A percentile compares a stretch with the other conserved stretches of the same genome.
Conservation (phyloP, 352 stramenopile genomes). For the Phytophthora agathidicida region DNA sequence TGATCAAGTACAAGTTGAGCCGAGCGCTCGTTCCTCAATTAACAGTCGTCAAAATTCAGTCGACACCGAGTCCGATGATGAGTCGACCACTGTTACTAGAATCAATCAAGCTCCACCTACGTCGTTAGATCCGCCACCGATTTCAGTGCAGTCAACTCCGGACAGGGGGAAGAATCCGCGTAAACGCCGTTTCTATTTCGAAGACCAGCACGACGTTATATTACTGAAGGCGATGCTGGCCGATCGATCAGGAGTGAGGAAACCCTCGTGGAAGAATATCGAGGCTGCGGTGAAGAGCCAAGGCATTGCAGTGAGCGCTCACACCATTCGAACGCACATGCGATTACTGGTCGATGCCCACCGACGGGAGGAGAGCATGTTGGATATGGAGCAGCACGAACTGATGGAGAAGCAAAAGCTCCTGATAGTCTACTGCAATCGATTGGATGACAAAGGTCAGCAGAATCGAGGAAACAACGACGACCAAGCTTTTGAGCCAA, state of each 20-base stretch:
- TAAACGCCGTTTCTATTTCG: constrained; percentile 22
- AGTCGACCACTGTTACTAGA: neutral
- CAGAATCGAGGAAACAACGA: neutral
- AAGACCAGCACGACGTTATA: constrained; percentile 21
- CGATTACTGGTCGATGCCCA: constrained; percentile 15
- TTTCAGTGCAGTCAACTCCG: neutral
- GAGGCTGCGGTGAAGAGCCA: constrained; percentile 17
- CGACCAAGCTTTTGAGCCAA: constrained; percentile 3
- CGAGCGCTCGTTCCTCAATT: neutral
- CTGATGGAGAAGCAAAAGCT: constrained; percentile 25
- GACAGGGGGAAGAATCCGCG: constrained; percentile 2
- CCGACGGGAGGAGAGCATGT: neutral
- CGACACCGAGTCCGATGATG: constrained; percentile 1
- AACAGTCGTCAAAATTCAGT: constrained; percentile 2
- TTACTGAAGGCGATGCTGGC: constrained; percentile 21
- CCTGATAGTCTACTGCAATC: constrained; percentile 17
- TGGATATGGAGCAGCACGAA: neutral
- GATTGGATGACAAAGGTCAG: constrained; percentile 12
- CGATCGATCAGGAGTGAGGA: constrained; percentile 10
- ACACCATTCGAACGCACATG: constrained; percentile 23
- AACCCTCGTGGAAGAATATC: constrained; percentile 20
- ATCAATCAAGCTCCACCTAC: neutral
- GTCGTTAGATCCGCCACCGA: neutral
- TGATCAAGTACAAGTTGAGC: neutral
- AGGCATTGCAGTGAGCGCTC: constrained; percentile 11